Conservation (phyloP, 495 filamentous ascomycete species). For the Neurospora sp. region DNA sequence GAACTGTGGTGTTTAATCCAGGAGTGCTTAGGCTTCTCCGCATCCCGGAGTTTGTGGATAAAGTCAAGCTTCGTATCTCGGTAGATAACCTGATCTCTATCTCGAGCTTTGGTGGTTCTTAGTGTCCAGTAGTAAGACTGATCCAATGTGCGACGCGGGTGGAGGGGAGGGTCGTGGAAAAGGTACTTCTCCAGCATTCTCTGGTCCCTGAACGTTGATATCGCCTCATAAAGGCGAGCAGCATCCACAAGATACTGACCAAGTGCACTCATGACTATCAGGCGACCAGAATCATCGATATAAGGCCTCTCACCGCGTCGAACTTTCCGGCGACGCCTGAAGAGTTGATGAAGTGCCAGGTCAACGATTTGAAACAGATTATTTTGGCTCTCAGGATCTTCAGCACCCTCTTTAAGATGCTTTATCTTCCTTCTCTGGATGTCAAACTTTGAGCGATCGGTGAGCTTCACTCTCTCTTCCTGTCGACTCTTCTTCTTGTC, state of each 20-base stretch:
- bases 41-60: background rate
- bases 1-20: background rate
- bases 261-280: constrained; percentile 20
- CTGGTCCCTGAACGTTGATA: constrained; percentile 41
- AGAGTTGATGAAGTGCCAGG: background rate
- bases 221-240: constrained; percentile 29
- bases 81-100: constrained; percentile 61
- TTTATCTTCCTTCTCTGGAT: background rate
- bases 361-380: background rate
- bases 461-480: background rate
- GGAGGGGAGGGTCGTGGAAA: constrained; percentile 44
- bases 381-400: background rate
- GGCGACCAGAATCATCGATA: constrained; percentile 14
- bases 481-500: background rate
- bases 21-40: constrained; percentile 8
- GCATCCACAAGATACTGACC: constrained; percentile 29
- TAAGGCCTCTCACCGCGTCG: background rate
- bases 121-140: constrained; percentile 60
- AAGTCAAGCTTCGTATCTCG: constrained; percentile 19
- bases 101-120: constrained; percentile 46
- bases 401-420: background rate
- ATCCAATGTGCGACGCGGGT: constrained; percentile 60
- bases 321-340: background rate
- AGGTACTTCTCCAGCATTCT: constrained; percentile 51
- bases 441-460: background rate